Evolutionary conservation across 345 rosid species (phyloP).

Genomic region (Populus euphratica): DNA sequence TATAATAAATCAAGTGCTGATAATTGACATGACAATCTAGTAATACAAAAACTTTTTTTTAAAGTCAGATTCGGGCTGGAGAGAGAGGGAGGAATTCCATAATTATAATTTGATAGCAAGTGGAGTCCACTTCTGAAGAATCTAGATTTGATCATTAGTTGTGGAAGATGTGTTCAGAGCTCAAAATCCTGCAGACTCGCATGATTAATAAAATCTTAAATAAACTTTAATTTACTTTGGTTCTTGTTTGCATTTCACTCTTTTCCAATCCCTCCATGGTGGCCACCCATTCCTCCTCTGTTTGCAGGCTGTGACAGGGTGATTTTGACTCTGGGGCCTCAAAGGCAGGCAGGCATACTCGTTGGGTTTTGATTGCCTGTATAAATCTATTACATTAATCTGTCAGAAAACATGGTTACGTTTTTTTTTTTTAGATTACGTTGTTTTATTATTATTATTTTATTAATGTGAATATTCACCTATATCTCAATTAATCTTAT

Average conservation of each 20-base stretch:
- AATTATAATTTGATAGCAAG: too few relatives aligned
- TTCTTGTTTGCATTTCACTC: neutral
- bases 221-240: neutral
- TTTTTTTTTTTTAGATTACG: too few relatives aligned
- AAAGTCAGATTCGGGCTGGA: too few relatives aligned
- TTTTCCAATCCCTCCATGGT: neutral
- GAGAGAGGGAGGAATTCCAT: too few relatives aligned
- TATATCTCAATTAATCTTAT: too few relatives aligned
- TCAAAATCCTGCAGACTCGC: neutral
- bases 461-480: too few relatives aligned
- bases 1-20: too few relatives aligned
- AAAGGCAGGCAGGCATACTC: neutral
- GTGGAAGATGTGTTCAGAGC: neutral
- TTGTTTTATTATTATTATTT: too few relatives aligned
- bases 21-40: too few relatives aligned
- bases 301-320: neutral
- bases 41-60: too few relatives aligned
- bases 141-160: neutral
- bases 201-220: neutral
- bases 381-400: neutral
- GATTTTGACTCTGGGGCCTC: neutral
- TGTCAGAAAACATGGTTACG: neutral
- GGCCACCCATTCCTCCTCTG: constrained; percentile 6
- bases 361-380: neutral
- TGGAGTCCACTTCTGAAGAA: too few relatives aligned